Conservation (phyloP, 257 asterid species). For the Knoxia roxburghii region DNA sequence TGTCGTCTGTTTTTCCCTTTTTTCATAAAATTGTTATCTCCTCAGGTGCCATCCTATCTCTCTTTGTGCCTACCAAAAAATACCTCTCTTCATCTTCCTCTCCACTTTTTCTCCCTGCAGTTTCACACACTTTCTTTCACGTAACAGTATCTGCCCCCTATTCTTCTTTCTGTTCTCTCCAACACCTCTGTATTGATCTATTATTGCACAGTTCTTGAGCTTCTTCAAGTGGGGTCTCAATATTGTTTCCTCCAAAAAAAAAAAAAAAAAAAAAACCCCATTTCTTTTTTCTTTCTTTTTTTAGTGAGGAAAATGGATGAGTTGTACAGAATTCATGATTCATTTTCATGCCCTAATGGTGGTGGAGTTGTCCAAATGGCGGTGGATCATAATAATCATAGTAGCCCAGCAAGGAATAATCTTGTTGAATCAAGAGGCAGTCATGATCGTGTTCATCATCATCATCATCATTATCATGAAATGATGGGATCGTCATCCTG, state of each 20-base stretch:
- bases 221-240: slow-evolving; percentile 7
- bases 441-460: slow-evolving; percentile 2
- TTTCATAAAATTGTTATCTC: slow-evolving; percentile 11
- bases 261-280: no score
- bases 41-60: slow-evolving; percentile 5
- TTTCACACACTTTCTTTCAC: neutral
- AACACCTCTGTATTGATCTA: neutral
- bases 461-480: neutral
- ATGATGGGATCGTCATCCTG: slow-evolving; percentile 13
- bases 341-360: slow-evolving; percentile 26
- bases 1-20: slow-evolving; percentile 16
- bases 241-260: neutral
- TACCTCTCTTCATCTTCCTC: no score
- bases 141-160: neutral
- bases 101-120: neutral
- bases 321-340: slow-evolving; percentile 40
- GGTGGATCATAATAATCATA: slow-evolving; percentile 2
- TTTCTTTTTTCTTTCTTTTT: slow-evolving; percentile 3
- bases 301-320: slow-evolving; percentile 34
- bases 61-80: slow-evolving; percentile 6
- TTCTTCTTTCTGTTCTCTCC: neutral
- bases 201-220: neutral
- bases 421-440: neutral
- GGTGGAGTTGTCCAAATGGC: slow-evolving; percentile 10
- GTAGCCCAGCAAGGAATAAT: slow-evolving; percentile 14